Base-by-base conservation (phyloP, 768 basidiomycete species). In the Tremella fuciformis region DNA sequence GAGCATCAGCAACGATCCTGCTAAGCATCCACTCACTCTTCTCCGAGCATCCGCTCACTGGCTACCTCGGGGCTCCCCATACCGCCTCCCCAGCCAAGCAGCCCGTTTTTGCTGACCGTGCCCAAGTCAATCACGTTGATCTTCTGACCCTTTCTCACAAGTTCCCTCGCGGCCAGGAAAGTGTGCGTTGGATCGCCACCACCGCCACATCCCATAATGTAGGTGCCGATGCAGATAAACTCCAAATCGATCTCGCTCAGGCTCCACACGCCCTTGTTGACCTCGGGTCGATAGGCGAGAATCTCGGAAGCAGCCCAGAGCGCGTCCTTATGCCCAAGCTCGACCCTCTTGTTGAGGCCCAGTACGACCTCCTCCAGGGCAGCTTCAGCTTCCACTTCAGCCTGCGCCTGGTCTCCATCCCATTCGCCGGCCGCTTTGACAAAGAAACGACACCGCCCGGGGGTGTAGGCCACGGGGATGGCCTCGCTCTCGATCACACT, bases 181-280 rank as follows among this genome's bases (percentile, higher is more conserved):
- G 78, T 71, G 16, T 82, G 80, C 60, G 84, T 80, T 0, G 85
- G 83, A 1, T 81, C 80, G 7, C 85, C 85, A 1, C 85, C 85
- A 25, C 85, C 85, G 2, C 85, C 85, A 16, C 81, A 82, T 0
- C 85, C 85, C 1, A 86, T 77, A 40, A 86, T 78, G 40, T 83
- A 83, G 53, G 84, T 85, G 26, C 85, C 85, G 53, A 84, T 83
- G 22, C 83, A 80, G 47, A 86, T 82, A 78, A 83, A 86, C 55
- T 83, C 74, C 21, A 82, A 69, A 62, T 83, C 82, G 1, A 78
- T 73, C 64, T 83, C 81, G 13, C 79, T 79, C 4, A 83, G 50
- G 38, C 78, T 65, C 82, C 82, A 83, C 60, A 79, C 78, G 11
- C 78, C 64, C 4, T 74, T 73, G 29, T 54, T 63, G 44, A 84